Base-by-base conservation (phyloP, 257 asterid species). In the Gentiana straminea region DNA sequence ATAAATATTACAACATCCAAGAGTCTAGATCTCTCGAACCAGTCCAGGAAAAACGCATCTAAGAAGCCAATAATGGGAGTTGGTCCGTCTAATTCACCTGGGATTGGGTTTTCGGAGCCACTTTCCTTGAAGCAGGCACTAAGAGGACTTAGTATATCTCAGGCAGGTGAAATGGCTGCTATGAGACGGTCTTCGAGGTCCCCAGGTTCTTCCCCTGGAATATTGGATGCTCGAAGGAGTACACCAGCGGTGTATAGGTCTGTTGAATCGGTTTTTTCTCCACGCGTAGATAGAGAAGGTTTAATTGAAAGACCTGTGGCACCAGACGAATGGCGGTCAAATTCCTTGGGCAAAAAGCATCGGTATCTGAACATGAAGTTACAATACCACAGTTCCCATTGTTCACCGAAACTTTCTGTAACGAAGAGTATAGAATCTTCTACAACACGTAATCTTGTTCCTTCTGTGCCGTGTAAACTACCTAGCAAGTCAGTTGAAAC, bases 71-170 rank as follows among this genome's bases (percentile, higher is more conserved):
- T 24, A 0, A 86, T 82, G 83, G 72, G 77, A 62, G 67, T 62
- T 36, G 61, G 79, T 38, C 89, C 84, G 8, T 71, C 82, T 64
- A 73, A 67, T 59, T 81, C 97, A 38, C 94, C 94, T 0, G 95
- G 81, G 54, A 71, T 78, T 44, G 94, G 98, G 49, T 82, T 79
- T 65, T 86, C 96, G 4, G 95, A 84, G 65, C 92, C 95, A 11
- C 83, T 84, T 52, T 77, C 98, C 66, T 59, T 91, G 49, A 91
- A 91, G 65, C 96, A 91, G 71, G 98, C 98, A 0, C 73, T 86
- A n/a, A 75, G 98, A 69, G 96, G 98, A 6, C 77, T 79, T 55
- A 84, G 98, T 75, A 84, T 91, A 71, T 91, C 98, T 48, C 98
- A 86, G 76, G 98, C 96, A 13, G 91, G 95, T 1, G 98, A 91